Base-by-base conservation (phyloP, 345 rosid genomes). In the Lumnitzera racemosa region DNA sequence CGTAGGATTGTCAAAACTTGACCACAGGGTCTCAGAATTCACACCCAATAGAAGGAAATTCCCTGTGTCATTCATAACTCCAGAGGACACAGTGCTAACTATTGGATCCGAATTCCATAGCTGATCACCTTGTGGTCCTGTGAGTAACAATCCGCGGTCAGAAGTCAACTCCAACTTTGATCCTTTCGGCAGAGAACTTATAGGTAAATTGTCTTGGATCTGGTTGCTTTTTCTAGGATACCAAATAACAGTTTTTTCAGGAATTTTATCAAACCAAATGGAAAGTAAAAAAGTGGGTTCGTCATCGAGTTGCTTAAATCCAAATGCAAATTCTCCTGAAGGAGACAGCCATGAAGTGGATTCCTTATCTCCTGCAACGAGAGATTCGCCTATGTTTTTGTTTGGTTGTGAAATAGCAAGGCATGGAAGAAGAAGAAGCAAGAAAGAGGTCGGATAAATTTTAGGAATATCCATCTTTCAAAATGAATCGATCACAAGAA, bases 211-310 rank as follows among this genome's bases (percentile, higher is more conserved):
- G 43, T 36, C 43, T 7, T 36, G 43, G 43, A 4, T 36, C 7
- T 36, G 43, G 0, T 41, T 53, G 11, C 6, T 31, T 15, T n/a
- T 51, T 13, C 36, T 31, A 25, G 60, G 56, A 31, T 29, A 52
- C 79, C 72, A 67, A 55, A 67, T 70, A 0, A 67, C 17, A 17
- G 75, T 67, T 59, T 59, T 67, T 7, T 29, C 56, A 4, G 65
- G 73, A 15, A 71, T 70, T 15, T 67, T 58, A 13, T 46, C 70
- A n/a, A 47, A 75, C 79, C 79, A 71, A n/a, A 71, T 67, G 36
- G 70, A 54, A 1, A 71, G 67, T 63, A 76, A 58, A 74, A 66
- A 72, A n/a, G 15, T 56, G 12, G 66, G 58, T 2, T 56, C 10
- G 9, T 50, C 27, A 13, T 56, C 53, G 15, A 49, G 52, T 24